These are phyloP conservation scores for Exophiala sideris DNA, from an alignment of 2,329 filamentous ascomycete species.

Conservation along the genomic window DNA sequence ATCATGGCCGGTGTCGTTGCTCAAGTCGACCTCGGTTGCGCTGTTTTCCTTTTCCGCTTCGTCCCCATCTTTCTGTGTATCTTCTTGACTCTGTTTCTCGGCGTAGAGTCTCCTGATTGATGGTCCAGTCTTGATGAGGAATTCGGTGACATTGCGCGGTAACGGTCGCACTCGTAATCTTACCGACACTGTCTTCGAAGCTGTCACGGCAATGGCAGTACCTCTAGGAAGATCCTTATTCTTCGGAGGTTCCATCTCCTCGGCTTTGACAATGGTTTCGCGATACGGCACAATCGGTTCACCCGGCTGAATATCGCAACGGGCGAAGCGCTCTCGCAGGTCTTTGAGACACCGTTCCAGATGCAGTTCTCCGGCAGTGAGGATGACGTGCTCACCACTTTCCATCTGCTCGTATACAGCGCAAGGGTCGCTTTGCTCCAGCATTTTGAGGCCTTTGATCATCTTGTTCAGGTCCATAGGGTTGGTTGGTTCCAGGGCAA, in stretches of 20 bases:
- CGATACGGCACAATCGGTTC: constrained; percentile 93
- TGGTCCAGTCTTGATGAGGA: constrained; percentile 73
- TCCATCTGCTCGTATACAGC: constrained; percentile 91
- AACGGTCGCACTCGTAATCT: constrained; percentile 74
- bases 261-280: constrained; percentile 80
- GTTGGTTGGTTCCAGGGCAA: constrained; percentile 89
- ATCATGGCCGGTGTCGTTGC: constrained; percentile 52
- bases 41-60: constrained; percentile 36
- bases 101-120: constrained; percentile 77
- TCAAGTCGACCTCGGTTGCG: constrained; percentile 38
- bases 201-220: constrained; percentile 69
- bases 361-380: constrained; percentile 92
- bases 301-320: constrained; percentile 90
- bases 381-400: constrained; percentile 89
- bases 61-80: constrained; percentile 36
- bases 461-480: constrained; percentile 91
- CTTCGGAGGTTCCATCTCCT: constrained; percentile 87
- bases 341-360: constrained; percentile 92
- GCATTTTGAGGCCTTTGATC: constrained; percentile 78
- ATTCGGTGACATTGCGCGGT: constrained; percentile 74
- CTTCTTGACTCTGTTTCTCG: constrained; percentile 57
- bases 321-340: constrained; percentile 84
- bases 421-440: constrained; percentile 93
- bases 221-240: constrained; percentile 85
- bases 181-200: constrained; percentile 81